These are phyloP conservation scores for Penicillium cinerascens DNA, from an alignment of 495 filamentous ascomycete species.

Conservation along the genomic window DNA sequence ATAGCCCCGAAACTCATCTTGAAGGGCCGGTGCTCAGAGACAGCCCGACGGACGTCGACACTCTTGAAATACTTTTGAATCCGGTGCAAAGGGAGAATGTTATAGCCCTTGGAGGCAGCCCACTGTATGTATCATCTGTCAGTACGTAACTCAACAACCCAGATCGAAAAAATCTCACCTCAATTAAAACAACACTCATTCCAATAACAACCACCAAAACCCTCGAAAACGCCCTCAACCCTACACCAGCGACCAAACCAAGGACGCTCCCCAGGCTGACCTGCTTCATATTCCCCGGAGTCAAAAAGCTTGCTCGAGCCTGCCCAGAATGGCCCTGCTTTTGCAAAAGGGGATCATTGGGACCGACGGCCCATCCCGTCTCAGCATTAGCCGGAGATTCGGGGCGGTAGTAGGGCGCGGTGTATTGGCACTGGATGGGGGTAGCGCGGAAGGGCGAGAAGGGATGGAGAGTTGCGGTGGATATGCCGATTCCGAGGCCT, in stretches of 20 bases:
- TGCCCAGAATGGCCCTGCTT: conserved; percentile 28
- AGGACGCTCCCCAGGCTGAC: conserved; percentile 66
- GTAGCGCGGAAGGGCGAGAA: conserved; percentile 37
- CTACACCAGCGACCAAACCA: conserved; percentile 65
- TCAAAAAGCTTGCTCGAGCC: conserved; percentile 26
- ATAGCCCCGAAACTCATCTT: conserved; percentile 74
- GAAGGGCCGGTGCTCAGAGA: conserved; percentile 68
- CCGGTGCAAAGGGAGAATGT: conserved; percentile 60
- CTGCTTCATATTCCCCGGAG: conserved; percentile 56
- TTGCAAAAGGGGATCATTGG: conserved; percentile 17
- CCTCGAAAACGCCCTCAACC: conserved; percentile 71
- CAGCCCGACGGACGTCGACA: conserved; percentile 53
- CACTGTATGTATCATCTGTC: conserved; percentile 47
- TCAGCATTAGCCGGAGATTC: conserved; percentile 19
- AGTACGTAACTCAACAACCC: conserved; percentile 1
- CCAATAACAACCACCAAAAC: conserved; percentile 70
- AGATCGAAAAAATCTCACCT: conserved; percentile 50
- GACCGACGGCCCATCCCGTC: conserved; percentile 26
- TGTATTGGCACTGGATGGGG: conserved; percentile 42
- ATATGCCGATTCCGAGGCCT: conserved; percentile 39
- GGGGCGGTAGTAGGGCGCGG: conserved; percentile 21
- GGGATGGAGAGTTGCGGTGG: conserved; percentile 29
- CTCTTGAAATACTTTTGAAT: conserved; percentile 57
- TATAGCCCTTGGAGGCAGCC: conserved; percentile 69
- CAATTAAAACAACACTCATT: conserved; percentile 62